A percentile compares a stretch with the other conserved stretches of the same genome.
Conservation (phyloP, 192 early-diverging fungal species). For the Linnemannia schmuckeri region DNA sequence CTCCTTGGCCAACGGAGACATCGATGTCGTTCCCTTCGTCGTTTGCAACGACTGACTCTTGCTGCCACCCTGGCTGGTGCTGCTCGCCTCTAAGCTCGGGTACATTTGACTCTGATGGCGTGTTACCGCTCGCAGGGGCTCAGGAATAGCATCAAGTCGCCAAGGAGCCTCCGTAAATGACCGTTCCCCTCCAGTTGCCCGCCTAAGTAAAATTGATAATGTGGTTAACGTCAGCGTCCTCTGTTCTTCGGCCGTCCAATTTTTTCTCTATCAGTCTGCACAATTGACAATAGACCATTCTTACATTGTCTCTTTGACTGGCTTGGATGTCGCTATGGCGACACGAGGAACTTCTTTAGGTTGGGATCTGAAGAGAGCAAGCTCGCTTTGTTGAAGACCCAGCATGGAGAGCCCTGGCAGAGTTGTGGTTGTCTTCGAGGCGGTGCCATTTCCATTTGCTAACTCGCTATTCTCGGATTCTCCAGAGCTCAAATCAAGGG, state of each 20-base stretch:
- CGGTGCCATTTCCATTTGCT: background rate
- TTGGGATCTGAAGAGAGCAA: conserved; percentile 34
- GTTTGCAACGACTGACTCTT: background rate
- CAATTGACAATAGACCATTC: background rate
- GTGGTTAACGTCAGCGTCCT: no score
- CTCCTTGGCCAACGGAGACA: background rate
- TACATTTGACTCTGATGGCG: conserved; percentile 53
- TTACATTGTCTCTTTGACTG: conserved; percentile 52
- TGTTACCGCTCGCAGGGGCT: conserved; percentile 41
- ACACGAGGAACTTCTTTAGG: conserved; percentile 33
- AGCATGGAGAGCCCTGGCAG: conserved; percentile 5
- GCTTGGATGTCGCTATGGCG: conserved; percentile 45
- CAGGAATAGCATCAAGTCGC: conserved; percentile 46
- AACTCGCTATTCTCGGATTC: background rate
- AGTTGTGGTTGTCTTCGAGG: background rate
- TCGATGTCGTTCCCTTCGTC: background rate
- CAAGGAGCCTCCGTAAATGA: conserved; percentile 36
- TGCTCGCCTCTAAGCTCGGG: conserved; percentile 24
- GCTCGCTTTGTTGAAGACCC: conserved; percentile 40
- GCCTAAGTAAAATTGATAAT: background rate
- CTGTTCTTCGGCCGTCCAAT: background rate
- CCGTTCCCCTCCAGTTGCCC: conserved; percentile 17
- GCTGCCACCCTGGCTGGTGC: background rate
- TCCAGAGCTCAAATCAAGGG: background rate
- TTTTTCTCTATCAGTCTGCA: background rate